These are phyloP conservation scores for Cucurbita maxima DNA, from an alignment of 306 rosid species.

Conservation along the genomic window DNA sequence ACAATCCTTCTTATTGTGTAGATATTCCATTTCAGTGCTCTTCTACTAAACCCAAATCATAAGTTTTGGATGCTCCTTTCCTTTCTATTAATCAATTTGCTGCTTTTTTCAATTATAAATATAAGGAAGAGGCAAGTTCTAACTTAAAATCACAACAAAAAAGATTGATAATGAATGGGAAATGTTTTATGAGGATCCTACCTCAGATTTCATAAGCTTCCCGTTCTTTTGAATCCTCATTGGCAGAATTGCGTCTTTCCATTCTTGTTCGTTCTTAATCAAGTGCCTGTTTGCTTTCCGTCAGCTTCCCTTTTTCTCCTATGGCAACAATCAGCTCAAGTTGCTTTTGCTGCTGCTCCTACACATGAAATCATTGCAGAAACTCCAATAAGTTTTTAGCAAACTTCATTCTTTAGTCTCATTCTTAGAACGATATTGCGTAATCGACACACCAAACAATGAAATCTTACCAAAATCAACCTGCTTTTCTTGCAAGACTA, in stretches of 20 bases:
- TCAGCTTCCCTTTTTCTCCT: conserved; percentile 44
- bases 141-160: neutral
- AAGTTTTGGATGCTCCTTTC: neutral
- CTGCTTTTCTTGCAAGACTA: neutral
- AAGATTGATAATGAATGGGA: neutral
- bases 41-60: too few species aligned
- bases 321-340: conserved; percentile 75
- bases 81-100: neutral
- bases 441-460: neutral
- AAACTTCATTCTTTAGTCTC: too few species aligned
- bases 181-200: neutral
- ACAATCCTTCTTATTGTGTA: neutral
- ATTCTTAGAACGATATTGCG: too few species aligned
- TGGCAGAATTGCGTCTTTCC: conserved; percentile 18
- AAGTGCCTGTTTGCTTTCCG: conserved; percentile 34
- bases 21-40: neutral
- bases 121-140: neutral
- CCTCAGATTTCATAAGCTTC: conserved; percentile 46
- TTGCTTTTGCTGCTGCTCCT: conserved; percentile 90
- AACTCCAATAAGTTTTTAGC: neutral
- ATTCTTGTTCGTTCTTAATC: conserved; percentile 17
- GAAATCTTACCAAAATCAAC: neutral
- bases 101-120: neutral
- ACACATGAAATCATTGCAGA: conserved; percentile 4
- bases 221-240: conserved; percentile 33